Evolutionary conservation across 805 yeast species (phyloP).

Genomic region (Metschnikowia gelsemii): DNA sequence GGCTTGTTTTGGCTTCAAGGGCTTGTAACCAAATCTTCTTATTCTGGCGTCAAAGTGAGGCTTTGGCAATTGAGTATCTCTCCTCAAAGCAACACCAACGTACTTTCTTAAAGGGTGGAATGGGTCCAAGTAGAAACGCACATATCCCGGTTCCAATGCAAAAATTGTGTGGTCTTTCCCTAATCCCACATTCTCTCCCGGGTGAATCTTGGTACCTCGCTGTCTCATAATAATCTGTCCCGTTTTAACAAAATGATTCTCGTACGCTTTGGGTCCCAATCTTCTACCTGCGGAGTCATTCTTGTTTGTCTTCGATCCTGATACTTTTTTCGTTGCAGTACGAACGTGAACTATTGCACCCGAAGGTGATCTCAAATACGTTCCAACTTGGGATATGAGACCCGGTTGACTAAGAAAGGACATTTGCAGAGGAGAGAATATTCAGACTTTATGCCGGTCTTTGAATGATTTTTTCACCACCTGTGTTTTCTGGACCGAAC

Average conservation of each 20-base stretch:
- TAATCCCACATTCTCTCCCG: constrained; percentile 87
- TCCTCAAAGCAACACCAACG: constrained; percentile 78
- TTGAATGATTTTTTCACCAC: constrained; percentile 7
- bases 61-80: constrained; percentile 69
- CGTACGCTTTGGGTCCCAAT: constrained; percentile 85
- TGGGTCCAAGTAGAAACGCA: constrained; percentile 88
- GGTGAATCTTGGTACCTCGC: constrained; percentile 91
- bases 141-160: constrained; percentile 91
- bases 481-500: constrained; percentile 1
- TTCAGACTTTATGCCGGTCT: not conserved
- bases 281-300: constrained; percentile 94
- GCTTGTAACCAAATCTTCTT: constrained; percentile 76
- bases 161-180: constrained; percentile 93
- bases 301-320: constrained; percentile 92
- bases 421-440: constrained; percentile 10
- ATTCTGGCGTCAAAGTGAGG: constrained; percentile 88
- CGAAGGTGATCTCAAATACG: constrained; percentile 12
- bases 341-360: constrained; percentile 51
- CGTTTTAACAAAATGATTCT: constrained; percentile 69
- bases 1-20: constrained; percentile 53
- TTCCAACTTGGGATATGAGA: constrained; percentile 14
- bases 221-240: constrained; percentile 92
- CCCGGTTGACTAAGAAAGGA: constrained; percentile 14
- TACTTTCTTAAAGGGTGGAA: constrained; percentile 92
- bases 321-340: constrained; percentile 89